phyloP scores from a whole-genome alignment of 139 green algal species.

The Chlorella sp. region DNA sequence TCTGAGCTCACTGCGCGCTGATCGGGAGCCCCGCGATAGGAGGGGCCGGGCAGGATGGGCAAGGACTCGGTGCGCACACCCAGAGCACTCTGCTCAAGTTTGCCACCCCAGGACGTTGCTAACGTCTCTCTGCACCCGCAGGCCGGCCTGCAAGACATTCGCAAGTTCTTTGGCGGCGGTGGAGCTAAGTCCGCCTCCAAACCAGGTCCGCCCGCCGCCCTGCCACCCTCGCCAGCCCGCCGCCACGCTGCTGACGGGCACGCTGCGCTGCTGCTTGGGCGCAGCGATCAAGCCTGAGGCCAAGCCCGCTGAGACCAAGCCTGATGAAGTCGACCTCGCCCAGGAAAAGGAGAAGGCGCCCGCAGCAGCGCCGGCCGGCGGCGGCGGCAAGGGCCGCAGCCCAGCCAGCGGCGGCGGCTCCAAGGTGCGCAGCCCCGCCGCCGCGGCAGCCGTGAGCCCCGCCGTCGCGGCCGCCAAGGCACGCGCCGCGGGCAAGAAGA shows the following conservation, averaged over 20 bases:
- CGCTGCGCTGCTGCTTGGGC: background rate
- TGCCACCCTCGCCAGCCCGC: background rate
- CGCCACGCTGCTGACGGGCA: background rate
- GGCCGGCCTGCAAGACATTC: slow-evolving; percentile 23
- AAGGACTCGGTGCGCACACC: too few species aligned
- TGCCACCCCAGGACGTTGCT: too few species aligned
- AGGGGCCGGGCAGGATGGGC: too few species aligned
- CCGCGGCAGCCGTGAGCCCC: background rate
- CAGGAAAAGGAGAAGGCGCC: background rate
- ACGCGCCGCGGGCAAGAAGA: background rate
- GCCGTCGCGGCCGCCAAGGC: background rate
- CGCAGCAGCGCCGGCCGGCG: background rate
- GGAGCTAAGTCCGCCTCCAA: background rate
- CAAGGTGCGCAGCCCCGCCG: background rate
- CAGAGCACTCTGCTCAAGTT: too few species aligned
- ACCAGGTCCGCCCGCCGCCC: background rate
- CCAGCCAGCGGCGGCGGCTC: background rate
- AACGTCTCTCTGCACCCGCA: too few species aligned
- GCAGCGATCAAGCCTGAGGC: background rate
- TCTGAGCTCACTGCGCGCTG: too few species aligned
- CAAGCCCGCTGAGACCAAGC: background rate
- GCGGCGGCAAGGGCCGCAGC: background rate
- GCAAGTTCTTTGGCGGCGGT: slow-evolving; percentile 13
- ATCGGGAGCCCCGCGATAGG: too few species aligned
- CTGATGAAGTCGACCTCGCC: background rate